phyloP scores from a whole-genome alignment of 1,284 basidiomycete genomes.

The Moesziomyces antarcticus region DNA sequence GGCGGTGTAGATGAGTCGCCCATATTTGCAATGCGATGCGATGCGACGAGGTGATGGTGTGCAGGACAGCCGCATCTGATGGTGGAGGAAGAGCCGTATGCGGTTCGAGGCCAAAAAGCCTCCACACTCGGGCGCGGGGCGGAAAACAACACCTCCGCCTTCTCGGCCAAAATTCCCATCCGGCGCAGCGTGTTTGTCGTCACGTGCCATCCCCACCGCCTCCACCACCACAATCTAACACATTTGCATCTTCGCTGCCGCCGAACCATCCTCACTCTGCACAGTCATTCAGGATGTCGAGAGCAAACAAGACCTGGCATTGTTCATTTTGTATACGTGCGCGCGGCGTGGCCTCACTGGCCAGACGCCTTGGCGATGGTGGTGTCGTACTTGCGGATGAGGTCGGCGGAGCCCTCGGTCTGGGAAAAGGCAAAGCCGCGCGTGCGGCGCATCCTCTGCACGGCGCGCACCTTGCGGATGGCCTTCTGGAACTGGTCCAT shows the following conservation, averaged over 20 bases:
- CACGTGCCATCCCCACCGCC: conserved; percentile 6
- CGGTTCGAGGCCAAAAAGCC: neutral
- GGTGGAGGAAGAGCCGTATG: neutral
- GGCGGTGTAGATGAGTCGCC: conserved; percentile 14
- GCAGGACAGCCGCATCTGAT: too few relatives aligned
- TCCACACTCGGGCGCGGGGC: neutral
- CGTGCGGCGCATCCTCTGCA: conserved; percentile 64
- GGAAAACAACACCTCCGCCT: neutral
- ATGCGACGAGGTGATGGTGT: neutral
- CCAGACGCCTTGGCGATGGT: conserved; percentile 52
- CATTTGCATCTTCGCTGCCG: neutral
- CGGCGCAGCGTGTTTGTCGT: conserved; percentile 10
- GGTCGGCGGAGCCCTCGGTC: conserved; percentile 63
- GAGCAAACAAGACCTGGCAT: neutral
- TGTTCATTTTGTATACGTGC: neutral
- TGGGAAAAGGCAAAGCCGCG: conserved; percentile 66
- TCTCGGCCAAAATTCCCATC: neutral
- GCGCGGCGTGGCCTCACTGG: conserved; percentile 10
- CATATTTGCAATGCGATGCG: neutral
- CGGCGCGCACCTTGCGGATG: conserved; percentile 65
- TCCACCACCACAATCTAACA: too few relatives aligned
- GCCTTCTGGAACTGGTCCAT: conserved; percentile 83
- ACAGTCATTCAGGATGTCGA: too few relatives aligned
- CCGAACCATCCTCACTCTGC: neutral
- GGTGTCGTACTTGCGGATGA: conserved; percentile 67